phyloP scores from a whole-genome alignment of 2,329 filamentous ascomycete genomes.

The Trichophyton mentagrophytes region DNA sequence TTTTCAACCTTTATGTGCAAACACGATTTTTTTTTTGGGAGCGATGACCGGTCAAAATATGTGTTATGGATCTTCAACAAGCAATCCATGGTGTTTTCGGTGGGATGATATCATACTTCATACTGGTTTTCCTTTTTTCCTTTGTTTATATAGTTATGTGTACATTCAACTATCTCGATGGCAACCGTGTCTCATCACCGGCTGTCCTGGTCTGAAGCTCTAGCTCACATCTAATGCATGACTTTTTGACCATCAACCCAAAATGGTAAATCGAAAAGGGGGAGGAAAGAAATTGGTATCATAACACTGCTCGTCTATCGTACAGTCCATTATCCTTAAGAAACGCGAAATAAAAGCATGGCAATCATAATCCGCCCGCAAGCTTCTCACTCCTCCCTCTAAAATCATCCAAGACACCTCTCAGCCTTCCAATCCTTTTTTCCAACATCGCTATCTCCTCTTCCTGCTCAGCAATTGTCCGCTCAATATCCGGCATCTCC shows the following conservation, averaged over 20 bases:
- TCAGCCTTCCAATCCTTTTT: conserved; percentile 27
- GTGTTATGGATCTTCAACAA: conserved; percentile 16
- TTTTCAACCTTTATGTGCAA: conserved; percentile 14
- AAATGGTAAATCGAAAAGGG: background rate
- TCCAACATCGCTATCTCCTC: conserved; percentile 32
- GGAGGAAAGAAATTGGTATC: background rate
- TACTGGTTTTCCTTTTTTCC: background rate
- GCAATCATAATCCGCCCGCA: background rate
- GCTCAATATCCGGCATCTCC: conserved; percentile 32
- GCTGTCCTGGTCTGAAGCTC: conserved; percentile 4
- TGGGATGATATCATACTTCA: background rate
- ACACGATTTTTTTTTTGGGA: conserved; percentile 10
- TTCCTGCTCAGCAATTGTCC: conserved; percentile 33
- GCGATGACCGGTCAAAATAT: conserved; percentile 9
- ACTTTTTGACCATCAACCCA: background rate
- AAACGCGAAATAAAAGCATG: background rate
- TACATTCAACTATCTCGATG: conserved; percentile 1
- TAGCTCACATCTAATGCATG: background rate
- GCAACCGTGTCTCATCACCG: conserved; percentile 8
- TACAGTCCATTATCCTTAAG: background rate
- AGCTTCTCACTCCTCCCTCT: conserved; percentile 19
- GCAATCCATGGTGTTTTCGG: conserved; percentile 14
- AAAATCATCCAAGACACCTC: conserved; percentile 30
- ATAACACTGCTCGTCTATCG: background rate
- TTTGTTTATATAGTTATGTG: background rate